phyloP scores from a whole-genome alignment of 176 grass and related monocot genomes.

The Zoysia pacifica region DNA sequence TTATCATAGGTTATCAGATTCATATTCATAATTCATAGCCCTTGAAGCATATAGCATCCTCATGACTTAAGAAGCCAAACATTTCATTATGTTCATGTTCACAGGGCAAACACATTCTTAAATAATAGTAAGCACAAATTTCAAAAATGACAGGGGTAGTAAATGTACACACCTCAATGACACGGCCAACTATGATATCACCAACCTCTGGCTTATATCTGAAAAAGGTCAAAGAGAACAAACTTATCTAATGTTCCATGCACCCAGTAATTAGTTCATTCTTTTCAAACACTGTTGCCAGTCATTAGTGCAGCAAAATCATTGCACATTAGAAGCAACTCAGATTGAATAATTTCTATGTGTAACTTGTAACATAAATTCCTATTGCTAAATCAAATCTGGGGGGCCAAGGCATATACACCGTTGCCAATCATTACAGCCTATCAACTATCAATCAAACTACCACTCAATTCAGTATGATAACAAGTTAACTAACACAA shows the following conservation, averaged over 20 bases:
- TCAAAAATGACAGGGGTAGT: background rate
- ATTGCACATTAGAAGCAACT: background rate
- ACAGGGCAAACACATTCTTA: background rate
- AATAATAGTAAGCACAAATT: background rate
- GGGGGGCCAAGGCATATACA: background rate
- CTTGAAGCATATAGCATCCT: background rate
- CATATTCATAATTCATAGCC: background rate
- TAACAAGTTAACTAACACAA: background rate
- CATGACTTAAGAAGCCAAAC: background rate
- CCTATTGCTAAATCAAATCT: background rate
- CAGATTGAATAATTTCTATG: background rate
- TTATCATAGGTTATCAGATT: background rate
- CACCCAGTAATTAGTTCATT: background rate
- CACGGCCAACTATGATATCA: slow-evolving; percentile 98
- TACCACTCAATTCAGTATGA: background rate
- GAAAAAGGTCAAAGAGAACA: slow-evolving; percentile 7
- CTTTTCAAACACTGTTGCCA: background rate
- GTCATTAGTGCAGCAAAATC: background rate
- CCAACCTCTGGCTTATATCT: slow-evolving; percentile 98
- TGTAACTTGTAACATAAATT: background rate
- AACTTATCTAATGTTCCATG: slow-evolving; percentile 12
- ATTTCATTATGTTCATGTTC: background rate
- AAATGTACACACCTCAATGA: slow-evolving; percentile 69
- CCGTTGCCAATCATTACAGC: background rate
- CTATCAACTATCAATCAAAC: background rate